Evolutionary conservation across 2,329 filamentous ascomycete species (phyloP).

Genomic region (Colletotrichum musicola): DNA sequence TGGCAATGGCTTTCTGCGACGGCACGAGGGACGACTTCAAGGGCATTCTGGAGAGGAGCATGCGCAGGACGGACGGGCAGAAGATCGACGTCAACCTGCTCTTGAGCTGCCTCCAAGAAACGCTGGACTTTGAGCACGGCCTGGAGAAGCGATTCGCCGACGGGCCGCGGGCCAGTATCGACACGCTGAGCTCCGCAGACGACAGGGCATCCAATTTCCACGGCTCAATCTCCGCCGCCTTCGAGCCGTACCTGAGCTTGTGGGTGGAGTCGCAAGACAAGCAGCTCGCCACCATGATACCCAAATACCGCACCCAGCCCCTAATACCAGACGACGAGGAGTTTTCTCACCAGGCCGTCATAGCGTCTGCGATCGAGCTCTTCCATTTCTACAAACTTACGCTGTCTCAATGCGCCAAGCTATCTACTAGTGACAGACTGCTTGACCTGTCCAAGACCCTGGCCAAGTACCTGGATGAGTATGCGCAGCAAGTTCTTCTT

Average conservation of each 20-base stretch:
- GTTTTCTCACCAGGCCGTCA: constrained; percentile 89
- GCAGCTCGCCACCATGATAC: constrained; percentile 85
- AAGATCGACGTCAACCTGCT: constrained; percentile 91
- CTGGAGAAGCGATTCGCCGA: constrained; percentile 86
- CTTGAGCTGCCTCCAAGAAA: constrained; percentile 91
- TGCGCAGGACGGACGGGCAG: constrained; percentile 81
- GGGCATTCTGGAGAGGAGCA: constrained; percentile 88
- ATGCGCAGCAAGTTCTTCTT: constrained; percentile 91
- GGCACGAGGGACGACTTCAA: constrained; percentile 96
- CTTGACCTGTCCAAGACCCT: constrained; percentile 88
- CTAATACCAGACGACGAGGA: constrained; percentile 88
- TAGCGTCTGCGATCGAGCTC: constrained; percentile 92
- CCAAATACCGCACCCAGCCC: constrained; percentile 87
- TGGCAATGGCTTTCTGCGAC: constrained; percentile 94
- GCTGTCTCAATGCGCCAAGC: constrained; percentile 92
- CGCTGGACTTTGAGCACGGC: constrained; percentile 94
- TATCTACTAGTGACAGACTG: constrained; percentile 90
- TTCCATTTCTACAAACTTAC: constrained; percentile 98
- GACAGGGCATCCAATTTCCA: constrained; percentile 84
- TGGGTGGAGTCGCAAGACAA: constrained; percentile 98
- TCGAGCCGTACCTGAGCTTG: constrained; percentile 95
- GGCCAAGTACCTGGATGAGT: constrained; percentile 94
- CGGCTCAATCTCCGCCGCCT: constrained; percentile 93
- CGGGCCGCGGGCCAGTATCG: constrained; percentile 83
- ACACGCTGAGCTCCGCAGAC: constrained; percentile 85